phyloP scores from a whole-genome alignment of 116 monocot genomes.

The Trichopus zeylanicus region DNA sequence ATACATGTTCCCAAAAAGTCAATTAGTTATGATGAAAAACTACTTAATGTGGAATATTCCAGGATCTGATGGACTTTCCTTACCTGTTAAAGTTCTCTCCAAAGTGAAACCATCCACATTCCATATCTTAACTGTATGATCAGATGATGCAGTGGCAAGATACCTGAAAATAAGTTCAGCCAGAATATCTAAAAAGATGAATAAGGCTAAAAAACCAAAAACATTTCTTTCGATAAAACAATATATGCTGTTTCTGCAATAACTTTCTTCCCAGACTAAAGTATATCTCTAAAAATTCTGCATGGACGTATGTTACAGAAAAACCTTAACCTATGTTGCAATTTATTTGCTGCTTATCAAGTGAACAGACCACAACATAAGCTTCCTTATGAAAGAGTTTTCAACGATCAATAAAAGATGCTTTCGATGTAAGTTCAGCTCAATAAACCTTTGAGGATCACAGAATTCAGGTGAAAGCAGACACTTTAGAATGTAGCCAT shows the following conservation, averaged over 20 bases:
- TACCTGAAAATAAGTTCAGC: constrained; percentile 37
- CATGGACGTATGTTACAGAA: no score
- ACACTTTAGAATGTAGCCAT: constrained; percentile 91
- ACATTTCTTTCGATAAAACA: not conserved
- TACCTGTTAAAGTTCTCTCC: constrained; percentile 82
- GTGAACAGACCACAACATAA: not conserved
- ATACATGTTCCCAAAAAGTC: not conserved
- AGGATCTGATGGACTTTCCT: constrained; percentile 2
- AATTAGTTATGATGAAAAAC: no score
- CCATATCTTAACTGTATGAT: constrained; percentile 97
- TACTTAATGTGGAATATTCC: not conserved
- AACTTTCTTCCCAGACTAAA: no score
- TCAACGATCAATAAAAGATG: not conserved
- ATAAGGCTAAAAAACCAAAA: not conserved
- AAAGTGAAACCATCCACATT: constrained; percentile 96
- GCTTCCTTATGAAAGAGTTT: not conserved
- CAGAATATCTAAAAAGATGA: not conserved
- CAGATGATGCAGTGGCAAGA: constrained; percentile 94
- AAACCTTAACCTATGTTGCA: no score
- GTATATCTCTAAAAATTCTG: no score
- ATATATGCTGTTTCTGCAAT: no score
- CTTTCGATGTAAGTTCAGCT: not conserved
- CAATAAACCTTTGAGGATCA: constrained; percentile 70
- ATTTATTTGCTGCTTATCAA: no score
- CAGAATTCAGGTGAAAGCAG: constrained; percentile 96